Evolutionary conservation across 768 basidiomycete genomes (phyloP).

Genomic region (Royoungia palumana): DNA sequence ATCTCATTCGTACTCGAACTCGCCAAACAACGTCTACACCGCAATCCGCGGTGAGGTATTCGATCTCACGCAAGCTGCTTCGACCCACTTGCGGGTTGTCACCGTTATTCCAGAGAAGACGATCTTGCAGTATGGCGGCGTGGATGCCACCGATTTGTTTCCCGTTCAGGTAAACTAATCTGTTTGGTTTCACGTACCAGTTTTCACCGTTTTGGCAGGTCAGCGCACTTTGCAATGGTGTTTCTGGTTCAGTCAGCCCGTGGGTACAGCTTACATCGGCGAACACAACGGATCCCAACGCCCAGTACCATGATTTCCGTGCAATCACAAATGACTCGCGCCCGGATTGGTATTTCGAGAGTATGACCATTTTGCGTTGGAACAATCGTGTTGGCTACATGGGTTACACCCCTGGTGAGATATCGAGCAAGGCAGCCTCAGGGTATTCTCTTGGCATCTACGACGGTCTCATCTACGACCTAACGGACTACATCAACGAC

Average conservation of each 20-base stretch:
- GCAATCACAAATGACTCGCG: slow-evolving; percentile 82
- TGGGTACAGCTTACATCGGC: slow-evolving; percentile 74
- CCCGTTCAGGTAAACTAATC: slow-evolving; percentile 75
- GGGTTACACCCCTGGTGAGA: slow-evolving; percentile 74
- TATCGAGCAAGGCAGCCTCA: slow-evolving; percentile 63
- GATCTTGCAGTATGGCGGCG: slow-evolving; percentile 82
- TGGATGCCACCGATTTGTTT: slow-evolving; percentile 72
- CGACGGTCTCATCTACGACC: slow-evolving; percentile 80
- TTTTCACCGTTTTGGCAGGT: slow-evolving; percentile 48
- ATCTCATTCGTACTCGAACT: slow-evolving; percentile 58
- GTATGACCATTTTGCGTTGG: slow-evolving; percentile 92
- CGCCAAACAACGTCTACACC: slow-evolving; percentile 74
- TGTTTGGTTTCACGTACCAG: background rate
- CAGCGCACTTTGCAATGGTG: slow-evolving; percentile 87
- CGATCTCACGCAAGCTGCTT: slow-evolving; percentile 68
- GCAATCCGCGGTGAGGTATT: slow-evolving; percentile 94
- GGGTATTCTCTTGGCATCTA: slow-evolving; percentile 80
- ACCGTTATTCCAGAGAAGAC: slow-evolving; percentile 71
- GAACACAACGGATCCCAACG: slow-evolving; percentile 74
- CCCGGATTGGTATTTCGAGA: slow-evolving; percentile 98
- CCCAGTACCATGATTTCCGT: slow-evolving; percentile 95
- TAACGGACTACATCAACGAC: slow-evolving; percentile 73
- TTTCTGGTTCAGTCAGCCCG: slow-evolving; percentile 75
- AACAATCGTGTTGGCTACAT: slow-evolving; percentile 84
- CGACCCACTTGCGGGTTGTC: slow-evolving; percentile 64